These are phyloP conservation scores for Zostera marina DNA, from an alignment of 116 monocot genomes.

Conservation along the genomic window DNA sequence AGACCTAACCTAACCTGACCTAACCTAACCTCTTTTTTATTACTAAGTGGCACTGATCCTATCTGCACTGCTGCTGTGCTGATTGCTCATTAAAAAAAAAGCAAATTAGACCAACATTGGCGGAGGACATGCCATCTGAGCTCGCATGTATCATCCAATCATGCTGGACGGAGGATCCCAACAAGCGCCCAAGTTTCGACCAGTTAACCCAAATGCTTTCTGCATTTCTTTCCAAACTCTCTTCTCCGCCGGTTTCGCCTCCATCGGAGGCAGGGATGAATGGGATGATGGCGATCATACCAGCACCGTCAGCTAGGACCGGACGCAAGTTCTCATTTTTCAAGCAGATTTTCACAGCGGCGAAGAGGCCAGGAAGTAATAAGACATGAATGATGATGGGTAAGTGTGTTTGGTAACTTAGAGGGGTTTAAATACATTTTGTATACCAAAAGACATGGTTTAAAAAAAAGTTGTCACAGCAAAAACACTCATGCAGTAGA, in stretches of 20 bases:
- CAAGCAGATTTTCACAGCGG: slow-evolving; percentile 8
- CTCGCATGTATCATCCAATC: slow-evolving; percentile 55
- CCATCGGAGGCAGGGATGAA: slow-evolving; percentile 6
- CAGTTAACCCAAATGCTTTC: slow-evolving; percentile 76
- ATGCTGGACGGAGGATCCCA: slow-evolving; percentile 89
- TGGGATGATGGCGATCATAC: slow-evolving; percentile 8
- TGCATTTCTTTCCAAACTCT: slow-evolving; percentile 40
- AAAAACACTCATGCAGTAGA: neutral
- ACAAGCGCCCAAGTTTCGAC: slow-evolving; percentile 56
- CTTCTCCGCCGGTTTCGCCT: slow-evolving; percentile 13
- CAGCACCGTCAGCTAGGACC: slow-evolving; percentile 14
- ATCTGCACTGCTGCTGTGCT: neutral
- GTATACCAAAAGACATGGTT: slow-evolving; percentile 5
- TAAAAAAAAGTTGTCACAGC: neutral
- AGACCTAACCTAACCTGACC: too few relatives aligned
- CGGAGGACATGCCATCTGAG: slow-evolving; percentile 63
- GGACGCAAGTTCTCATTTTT: slow-evolving; percentile 34
- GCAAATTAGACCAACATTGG: slow-evolving; percentile 33
- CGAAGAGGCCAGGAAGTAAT: slow-evolving; percentile 9
- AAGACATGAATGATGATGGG: slow-evolving; percentile 2
- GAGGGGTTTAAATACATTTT: slow-evolving; percentile 4
- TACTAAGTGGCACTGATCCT: neutral
- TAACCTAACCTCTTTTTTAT: neutral
- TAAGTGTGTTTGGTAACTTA: neutral
- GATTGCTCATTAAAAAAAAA: neutral